Base-by-base conservation (phyloP, 345 rosid species). In the Balakata baccata region DNA sequence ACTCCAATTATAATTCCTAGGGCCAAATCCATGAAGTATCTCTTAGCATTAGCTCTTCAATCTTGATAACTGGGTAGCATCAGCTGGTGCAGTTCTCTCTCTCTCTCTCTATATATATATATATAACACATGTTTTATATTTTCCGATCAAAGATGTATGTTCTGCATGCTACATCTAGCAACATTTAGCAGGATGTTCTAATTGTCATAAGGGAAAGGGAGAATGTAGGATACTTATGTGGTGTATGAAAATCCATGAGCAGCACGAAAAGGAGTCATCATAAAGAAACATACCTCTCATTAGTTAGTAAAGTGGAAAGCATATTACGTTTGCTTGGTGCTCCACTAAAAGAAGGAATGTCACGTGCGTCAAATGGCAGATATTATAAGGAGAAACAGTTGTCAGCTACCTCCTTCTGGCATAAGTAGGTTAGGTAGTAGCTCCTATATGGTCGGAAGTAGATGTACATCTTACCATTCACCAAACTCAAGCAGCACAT, bases 391-490 rank as follows among this genome's bases (percentile, higher is more conserved):
- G 59, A 64, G 38, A 4, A 20, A 59, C 58, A 39, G 23, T 41
- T 69, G 52, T 47, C 51, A 64, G 9, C 17, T 43, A 20, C 14
- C 62, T 58, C 37, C 11, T 9, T 16, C 69, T 14, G 37, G 39
- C 22, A 53, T 13, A 7, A 58, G 38, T 23, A 23, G 47, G 47
- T 43, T 43, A 4, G 47, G 7, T 11, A 43, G 7, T 7, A 52
- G 69, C 41, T 51, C 69, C 20, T 50, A 62, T 9, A 43, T 10
- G 14, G 37, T 52, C 39, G 45, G 47, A 73, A 59, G 46, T 63
- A 60, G 59, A 68, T 64, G 16, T 73, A 65, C 57, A 6, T 68
- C 74, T 80, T 65, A 79, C 49, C 53, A 43, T 46, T 25, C 80
- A 43, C 69, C 63, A 66, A 50, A 74, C 66, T 66, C 78, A 70